phyloP scores from a whole-genome alignment of 352 stramenopile genomes.

The Pythium oligandrum region DNA sequence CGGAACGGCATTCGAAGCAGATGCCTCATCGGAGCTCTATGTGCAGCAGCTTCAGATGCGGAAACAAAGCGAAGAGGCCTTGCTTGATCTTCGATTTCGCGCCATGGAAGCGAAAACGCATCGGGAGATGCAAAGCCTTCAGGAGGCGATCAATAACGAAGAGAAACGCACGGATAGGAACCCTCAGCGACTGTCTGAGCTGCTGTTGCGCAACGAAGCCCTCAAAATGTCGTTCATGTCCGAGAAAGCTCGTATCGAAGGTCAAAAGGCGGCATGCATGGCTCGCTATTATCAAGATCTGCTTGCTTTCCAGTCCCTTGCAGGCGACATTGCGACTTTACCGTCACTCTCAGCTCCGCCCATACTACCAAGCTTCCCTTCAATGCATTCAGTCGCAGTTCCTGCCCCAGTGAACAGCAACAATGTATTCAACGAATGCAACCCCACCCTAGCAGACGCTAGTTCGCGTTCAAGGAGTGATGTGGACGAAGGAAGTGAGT shows the following conservation, averaged over 20 bases:
- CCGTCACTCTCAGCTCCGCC: background rate
- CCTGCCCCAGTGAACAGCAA: no score
- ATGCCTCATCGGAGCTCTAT: conserved; percentile 11
- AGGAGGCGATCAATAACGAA: conserved; percentile 4
- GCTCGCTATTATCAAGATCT: conserved; percentile 66
- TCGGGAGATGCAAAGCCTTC: conserved; percentile 23
- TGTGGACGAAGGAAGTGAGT: background rate
- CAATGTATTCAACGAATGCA: no score
- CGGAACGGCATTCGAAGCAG: no score
- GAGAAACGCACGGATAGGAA: background rate
- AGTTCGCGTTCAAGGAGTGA: background rate
- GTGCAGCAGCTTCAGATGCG: conserved; percentile 41
- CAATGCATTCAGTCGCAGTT: no score
- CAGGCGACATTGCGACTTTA: background rate
- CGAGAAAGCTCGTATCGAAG: conserved; percentile 51
- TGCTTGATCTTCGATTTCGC: conserved; percentile 40
- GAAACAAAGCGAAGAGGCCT: conserved; percentile 41
- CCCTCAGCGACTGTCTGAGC: conserved; percentile 8
- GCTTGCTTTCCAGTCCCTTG: conserved; percentile 42
- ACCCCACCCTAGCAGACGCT: no score
- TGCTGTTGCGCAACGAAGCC: conserved; percentile 27
- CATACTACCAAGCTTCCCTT: no score
- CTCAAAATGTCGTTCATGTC: conserved; percentile 38
- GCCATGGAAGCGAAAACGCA: conserved; percentile 35
- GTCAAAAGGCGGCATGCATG: conserved; percentile 40